phyloP scores from a whole-genome alignment of 441 rosid species.

The Croton setiger region DNA sequence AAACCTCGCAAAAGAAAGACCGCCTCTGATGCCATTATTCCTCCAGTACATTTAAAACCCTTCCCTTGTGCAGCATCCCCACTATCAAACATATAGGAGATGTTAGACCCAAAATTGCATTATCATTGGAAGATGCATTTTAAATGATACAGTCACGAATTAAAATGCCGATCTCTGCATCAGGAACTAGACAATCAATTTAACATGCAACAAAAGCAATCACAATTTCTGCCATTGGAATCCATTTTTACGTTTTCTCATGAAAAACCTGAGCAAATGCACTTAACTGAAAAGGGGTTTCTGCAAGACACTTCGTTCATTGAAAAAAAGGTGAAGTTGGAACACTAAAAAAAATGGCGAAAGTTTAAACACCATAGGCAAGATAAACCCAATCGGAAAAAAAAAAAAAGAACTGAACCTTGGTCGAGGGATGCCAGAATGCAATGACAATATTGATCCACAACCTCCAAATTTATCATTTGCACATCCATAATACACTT shows the following conservation, averaged over 20 bases:
- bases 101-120: constrained; percentile 8
- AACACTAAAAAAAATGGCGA: neutral
- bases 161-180: too few species aligned
- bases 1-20: constrained; percentile 61
- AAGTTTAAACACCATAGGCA: neutral
- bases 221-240: too few species aligned
- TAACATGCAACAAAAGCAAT: too few species aligned
- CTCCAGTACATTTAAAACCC: constrained; percentile 63
- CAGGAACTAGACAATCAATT: constrained; percentile 1
- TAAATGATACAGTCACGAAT: neutral
- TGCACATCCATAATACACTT: constrained; percentile 72
- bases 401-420: constrained; percentile 27
- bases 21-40: constrained; percentile 73
- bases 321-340: too few species aligned
- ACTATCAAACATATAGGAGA: constrained; percentile 21
- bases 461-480: constrained; percentile 95
- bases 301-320: too few species aligned
- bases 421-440: constrained; percentile 35
- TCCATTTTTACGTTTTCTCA: too few species aligned
- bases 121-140: neutral
- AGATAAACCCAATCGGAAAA: neutral
- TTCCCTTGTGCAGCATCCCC: constrained; percentile 32
- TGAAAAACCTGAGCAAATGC: too few species aligned
- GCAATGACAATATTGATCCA: constrained; percentile 71
- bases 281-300: too few species aligned